phyloP scores from a whole-genome alignment of 2,329 filamentous ascomycete species.

The Fusarium buharicum region DNA sequence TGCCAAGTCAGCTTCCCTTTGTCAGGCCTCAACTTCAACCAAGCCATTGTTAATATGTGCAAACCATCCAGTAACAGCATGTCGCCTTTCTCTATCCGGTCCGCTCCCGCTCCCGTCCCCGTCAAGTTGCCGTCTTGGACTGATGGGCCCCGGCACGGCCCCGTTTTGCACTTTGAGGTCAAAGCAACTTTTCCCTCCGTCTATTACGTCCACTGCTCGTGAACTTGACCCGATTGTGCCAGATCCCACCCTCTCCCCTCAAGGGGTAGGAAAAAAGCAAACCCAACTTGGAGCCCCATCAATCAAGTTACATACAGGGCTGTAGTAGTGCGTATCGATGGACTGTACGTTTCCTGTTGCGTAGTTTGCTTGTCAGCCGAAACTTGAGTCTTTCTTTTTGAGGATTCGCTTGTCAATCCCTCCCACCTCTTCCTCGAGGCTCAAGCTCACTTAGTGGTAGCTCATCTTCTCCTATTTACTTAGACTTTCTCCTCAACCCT shows the following conservation, averaged over 20 bases:
- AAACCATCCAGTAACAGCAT: slow-evolving; percentile 23
- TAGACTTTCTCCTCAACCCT: slow-evolving; percentile 10
- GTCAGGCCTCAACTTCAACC: slow-evolving; percentile 21
- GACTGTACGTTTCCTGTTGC: slow-evolving; percentile 20
- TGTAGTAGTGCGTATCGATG: slow-evolving; percentile 22
- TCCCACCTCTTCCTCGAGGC: slow-evolving; percentile 30
- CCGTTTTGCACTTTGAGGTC: slow-evolving; percentile 32
- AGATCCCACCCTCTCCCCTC: slow-evolving; percentile 42
- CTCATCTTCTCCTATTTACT: slow-evolving; percentile 31
- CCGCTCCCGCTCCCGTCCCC: slow-evolving; percentile 38
- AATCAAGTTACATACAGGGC: slow-evolving; percentile 36
- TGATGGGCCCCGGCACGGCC: slow-evolving; percentile 41
- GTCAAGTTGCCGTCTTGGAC: slow-evolving; percentile 29
- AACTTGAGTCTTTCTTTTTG: slow-evolving; percentile 43
- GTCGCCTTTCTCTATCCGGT: slow-evolving; percentile 39
- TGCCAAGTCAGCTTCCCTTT: slow-evolving; percentile 12
- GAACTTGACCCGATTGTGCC: slow-evolving; percentile 32
- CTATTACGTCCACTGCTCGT: slow-evolving; percentile 21
- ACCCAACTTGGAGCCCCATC: slow-evolving; percentile 34
- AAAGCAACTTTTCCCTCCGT: slow-evolving; percentile 30
- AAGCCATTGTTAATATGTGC: slow-evolving; percentile 4
- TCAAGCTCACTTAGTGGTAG: slow-evolving; percentile 33
- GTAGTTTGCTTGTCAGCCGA: slow-evolving; percentile 40
- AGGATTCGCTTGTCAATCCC: slow-evolving; percentile 42
- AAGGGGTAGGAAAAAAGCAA: slow-evolving; percentile 45